Conservation (phyloP, 495 filamentous ascomycete genomes). For the Poronia punctata region DNA sequence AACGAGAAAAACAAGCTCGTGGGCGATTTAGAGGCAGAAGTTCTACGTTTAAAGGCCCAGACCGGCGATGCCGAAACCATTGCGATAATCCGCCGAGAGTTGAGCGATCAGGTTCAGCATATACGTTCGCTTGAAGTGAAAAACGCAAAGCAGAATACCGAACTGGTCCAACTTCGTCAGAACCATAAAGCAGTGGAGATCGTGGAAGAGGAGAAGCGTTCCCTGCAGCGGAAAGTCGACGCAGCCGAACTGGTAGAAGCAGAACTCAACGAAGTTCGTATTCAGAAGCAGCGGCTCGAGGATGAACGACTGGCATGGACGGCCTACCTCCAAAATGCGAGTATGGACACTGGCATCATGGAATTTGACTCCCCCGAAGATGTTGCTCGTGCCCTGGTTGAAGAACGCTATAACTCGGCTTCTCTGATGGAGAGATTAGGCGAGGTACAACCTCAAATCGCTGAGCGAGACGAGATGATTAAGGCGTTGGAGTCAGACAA, state of each 20-base stretch:
- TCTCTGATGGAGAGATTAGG: slow-evolving; percentile 73
- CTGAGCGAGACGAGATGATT: slow-evolving; percentile 74
- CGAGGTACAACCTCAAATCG: slow-evolving; percentile 66
- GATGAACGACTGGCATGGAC: slow-evolving; percentile 84
- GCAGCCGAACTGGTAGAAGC: slow-evolving; percentile 65
- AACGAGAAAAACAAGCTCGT: slow-evolving; percentile 60
- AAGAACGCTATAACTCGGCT: slow-evolving; percentile 71
- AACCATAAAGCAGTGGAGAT: slow-evolving; percentile 78
- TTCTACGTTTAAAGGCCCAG: slow-evolving; percentile 73
- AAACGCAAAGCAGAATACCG: slow-evolving; percentile 71
- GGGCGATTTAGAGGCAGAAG: slow-evolving; percentile 70
- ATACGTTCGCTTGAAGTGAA: slow-evolving; percentile 75
- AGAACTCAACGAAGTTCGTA: slow-evolving; percentile 67
- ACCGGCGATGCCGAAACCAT: slow-evolving; percentile 80
- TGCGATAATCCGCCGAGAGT: slow-evolving; percentile 72
- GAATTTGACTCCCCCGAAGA: slow-evolving; percentile 84
- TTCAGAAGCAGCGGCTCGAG: slow-evolving; percentile 80
- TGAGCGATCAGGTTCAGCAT: slow-evolving; percentile 80
- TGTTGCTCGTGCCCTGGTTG: slow-evolving; percentile 76
- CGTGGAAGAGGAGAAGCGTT: slow-evolving; percentile 92
- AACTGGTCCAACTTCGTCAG: slow-evolving; percentile 73
- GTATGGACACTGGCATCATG: slow-evolving; percentile 43
- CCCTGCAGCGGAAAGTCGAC: slow-evolving; percentile 68
- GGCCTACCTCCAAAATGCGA: slow-evolving; percentile 69
- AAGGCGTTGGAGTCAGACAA: slow-evolving; percentile 64